Base-by-base conservation (phyloP, 148 eudicot species). In the Fagopyrum tataricum region DNA sequence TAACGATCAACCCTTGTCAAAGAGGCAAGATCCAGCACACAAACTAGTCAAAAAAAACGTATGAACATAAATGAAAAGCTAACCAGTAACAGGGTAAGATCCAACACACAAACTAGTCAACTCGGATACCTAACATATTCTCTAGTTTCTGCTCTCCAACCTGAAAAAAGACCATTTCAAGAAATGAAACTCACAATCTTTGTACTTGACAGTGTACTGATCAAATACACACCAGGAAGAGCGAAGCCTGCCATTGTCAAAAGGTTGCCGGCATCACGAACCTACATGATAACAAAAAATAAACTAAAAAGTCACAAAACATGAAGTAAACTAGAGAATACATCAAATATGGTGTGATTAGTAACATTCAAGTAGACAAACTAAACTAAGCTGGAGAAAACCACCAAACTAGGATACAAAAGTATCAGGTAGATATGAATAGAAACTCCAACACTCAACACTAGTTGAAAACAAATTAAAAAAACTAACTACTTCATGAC, bases 221-320 rank as follows among this genome's bases (percentile, higher is more conserved):
- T 91, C 98, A 44, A 91, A 77, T 95, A 97, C 70, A 91, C 97
- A 75, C 96, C 97, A 21, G 97, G 98, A 83, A 91, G 97, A 72
- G 84, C 73, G 81, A 95, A 95, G 58, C 98, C 98, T 43, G 97
- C 97, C 85, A 96, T 88, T 39, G 96, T 95, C 83, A 95, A 87
- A 76, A 95, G 97, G 84, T 91, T 95, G 64, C 98, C 98, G 4
- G 97, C 98, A 87, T 95, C 98, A 77, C 97, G 89, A 43, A 95
- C 97, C 98, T 95, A 53, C 18, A 64, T 31, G 39, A 64, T 64
- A 64, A 39, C 44, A 42, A 64, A 43, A 37, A 31, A 31, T 37
- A 39, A 37, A 64, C 44, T 64, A 43, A 13, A 37, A 37, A 39
- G 1, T 39, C 69, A 39, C 39, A 64, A 4, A 18, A 64, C 1